Base-by-base conservation (phyloP, 371 early-diverging fungal species). In the Actinomortierella wolfii region DNA sequence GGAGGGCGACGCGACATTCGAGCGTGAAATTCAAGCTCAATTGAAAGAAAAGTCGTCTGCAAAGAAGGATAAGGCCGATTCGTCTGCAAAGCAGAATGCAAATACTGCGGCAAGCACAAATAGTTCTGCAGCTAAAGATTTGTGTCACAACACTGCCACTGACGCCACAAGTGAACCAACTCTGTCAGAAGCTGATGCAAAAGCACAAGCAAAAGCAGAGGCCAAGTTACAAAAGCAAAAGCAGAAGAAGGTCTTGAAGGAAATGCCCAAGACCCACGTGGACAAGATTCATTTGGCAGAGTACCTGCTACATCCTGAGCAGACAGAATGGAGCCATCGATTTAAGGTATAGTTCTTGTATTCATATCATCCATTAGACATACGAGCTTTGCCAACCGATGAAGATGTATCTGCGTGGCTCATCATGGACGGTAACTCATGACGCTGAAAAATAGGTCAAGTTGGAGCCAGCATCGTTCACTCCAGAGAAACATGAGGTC, bases 401-500 rank as follows among this genome's bases (percentile, higher is more conserved):
- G n/a, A n/a, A n/a, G n/a, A n/a, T n/a, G n/a, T n/a, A n/a, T n/a
- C n/a, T n/a, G n/a, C n/a, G n/a, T n/a, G n/a, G n/a, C n/a, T n/a
- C n/a, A n/a, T n/a, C n/a, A n/a, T n/a, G n/a, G n/a, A n/a, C n/a
- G n/a, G n/a, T n/a, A n/a, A n/a, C n/a, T n/a, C n/a, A n/a, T n/a
- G n/a, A n/a, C n/a, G n/a, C n/a, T n/a, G n/a, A n/a, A n/a, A n/a
- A n/a, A 9, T 48, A 87, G 87, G 70, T 84, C 54, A 78, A 76
- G 13, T 53, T 87, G 41, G 90, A 89, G 42, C 86, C 82, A 21
- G 79, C 94, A 0, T 80, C 83, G 1, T 92, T 81, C 68, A 81
- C 89, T 2, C 76, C 86, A 55, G 94, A 90, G 44, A 92, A 92
- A 45, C 93, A 80, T 67, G 80, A 81, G 0, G 64, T 97, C 2